Conservation (phyloP, 2,329 filamentous ascomycete species). For the Graphilbum sp. region DNA sequence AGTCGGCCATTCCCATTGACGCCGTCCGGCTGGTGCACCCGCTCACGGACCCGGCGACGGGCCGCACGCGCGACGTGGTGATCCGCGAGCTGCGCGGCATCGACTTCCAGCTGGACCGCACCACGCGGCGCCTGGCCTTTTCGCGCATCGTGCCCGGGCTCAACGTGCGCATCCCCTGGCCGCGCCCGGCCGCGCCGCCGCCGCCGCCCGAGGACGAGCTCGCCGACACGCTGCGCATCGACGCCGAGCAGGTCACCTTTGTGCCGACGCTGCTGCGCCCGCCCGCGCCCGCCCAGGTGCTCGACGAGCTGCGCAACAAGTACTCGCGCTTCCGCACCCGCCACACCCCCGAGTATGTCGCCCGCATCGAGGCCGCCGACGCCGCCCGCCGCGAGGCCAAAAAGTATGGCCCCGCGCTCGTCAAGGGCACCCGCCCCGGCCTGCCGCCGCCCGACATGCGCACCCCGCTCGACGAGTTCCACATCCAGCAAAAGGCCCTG, state of each 20-base stretch:
- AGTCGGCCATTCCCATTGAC: slow-evolving; percentile 46
- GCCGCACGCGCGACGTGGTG: slow-evolving; percentile 54
- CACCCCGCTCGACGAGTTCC: slow-evolving; percentile 43
- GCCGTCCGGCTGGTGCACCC: slow-evolving; percentile 71
- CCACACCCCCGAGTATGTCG: slow-evolving; percentile 59
- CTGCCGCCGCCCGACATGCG: slow-evolving; percentile 25
- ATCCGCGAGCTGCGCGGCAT: slow-evolving; percentile 52
- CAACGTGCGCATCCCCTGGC: slow-evolving; percentile 64
- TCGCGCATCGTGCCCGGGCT: slow-evolving; percentile 51
- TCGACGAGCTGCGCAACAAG: slow-evolving; percentile 74
- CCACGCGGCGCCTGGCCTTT: slow-evolving; percentile 30
- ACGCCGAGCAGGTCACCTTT: slow-evolving; percentile 61
- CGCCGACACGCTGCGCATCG: slow-evolving; percentile 58
- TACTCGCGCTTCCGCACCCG: slow-evolving; percentile 69
- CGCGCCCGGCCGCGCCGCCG: slow-evolving; percentile 26
- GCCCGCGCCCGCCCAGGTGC: slow-evolving; percentile 62
- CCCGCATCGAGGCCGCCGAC: slow-evolving; percentile 23
- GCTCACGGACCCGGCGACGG: slow-evolving; percentile 48
- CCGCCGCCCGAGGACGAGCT: slow-evolving; percentile 36
- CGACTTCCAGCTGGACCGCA: slow-evolving; percentile 31
- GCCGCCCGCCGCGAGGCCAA: slow-evolving; percentile 13
- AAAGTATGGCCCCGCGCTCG: slow-evolving; percentile 7
- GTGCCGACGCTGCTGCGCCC: slow-evolving; percentile 59
- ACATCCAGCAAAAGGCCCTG: slow-evolving; percentile 33
- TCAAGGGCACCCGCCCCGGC: slow-evolving; percentile 14